Conservation (phyloP, 805 yeast species). For the Yamadazyma laniorum region DNA sequence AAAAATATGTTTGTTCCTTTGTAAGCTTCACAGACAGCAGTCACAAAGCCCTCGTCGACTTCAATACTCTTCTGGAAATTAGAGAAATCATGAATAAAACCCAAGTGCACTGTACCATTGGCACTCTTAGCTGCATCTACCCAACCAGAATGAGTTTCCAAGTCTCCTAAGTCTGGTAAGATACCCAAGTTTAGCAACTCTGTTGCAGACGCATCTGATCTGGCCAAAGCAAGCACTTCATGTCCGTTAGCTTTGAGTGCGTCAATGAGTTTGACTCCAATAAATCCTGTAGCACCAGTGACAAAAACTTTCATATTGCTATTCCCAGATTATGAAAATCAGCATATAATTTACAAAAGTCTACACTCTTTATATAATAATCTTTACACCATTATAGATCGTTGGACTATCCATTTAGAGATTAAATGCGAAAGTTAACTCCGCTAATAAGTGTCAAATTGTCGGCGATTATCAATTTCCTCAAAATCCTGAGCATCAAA, state of each 20-base stretch:
- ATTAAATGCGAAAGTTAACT: too few species aligned
- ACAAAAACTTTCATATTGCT: constrained; percentile 31
- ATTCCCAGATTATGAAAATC: too few species aligned
- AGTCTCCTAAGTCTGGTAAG: constrained; percentile 24
- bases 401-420: too few species aligned
- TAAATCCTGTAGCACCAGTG: constrained; percentile 37
- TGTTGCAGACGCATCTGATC: constrained; percentile 27
- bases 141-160: constrained; percentile 24
- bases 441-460: too few species aligned
- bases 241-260: constrained; percentile 22
- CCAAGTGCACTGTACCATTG: constrained; percentile 39
- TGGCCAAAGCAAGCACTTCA: constrained; percentile 27
- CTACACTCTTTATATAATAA: too few species aligned
- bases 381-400: too few species aligned
- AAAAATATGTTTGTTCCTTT: too few species aligned
- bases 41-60: constrained; percentile 24
- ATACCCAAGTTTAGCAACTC: constrained; percentile 11
- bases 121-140: constrained; percentile 21
- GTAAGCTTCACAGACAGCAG: constrained; percentile 24
- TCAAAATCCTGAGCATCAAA: too few species aligned
- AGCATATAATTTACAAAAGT: too few species aligned
- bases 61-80: constrained; percentile 15
- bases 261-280: constrained; percentile 25
- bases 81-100: constrained; percentile 28
- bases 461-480: too few species aligned